Percentiles rank a stretch among this genome's conserved stretches.
phyloP scores from a whole-genome alignment of 1,284 basidiomycete genomes.

The Cutaneotrichosporon curvatum region DNA sequence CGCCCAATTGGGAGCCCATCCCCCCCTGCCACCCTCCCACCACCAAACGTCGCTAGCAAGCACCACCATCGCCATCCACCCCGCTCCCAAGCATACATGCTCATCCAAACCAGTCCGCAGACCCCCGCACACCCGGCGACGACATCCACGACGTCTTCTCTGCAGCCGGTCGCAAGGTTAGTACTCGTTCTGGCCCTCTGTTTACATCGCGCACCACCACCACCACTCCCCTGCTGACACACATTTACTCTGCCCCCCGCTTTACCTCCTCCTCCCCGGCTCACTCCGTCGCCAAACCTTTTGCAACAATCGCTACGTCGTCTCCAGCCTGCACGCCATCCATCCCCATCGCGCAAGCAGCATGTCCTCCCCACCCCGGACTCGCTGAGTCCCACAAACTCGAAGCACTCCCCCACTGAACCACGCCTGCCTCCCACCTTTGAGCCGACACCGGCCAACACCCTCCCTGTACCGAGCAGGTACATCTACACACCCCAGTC shows the following conservation, averaged over 20 bases:
- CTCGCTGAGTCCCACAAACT: slow-evolving; percentile 23
- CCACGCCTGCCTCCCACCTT: slow-evolving; percentile 16
- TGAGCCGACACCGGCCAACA: slow-evolving; percentile 16
- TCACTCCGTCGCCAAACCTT: not conserved
- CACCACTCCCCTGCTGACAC: slow-evolving; percentile 6
- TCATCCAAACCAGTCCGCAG: not conserved
- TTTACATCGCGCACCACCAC: not conserved
- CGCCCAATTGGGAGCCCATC: slow-evolving; percentile 2
- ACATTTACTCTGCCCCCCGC: not conserved
- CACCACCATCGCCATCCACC: not conserved
- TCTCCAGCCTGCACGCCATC: slow-evolving; percentile 1
- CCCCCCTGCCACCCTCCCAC: not conserved
- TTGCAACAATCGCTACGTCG: no score
- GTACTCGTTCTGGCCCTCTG: not conserved
- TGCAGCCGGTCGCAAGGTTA: not conserved
- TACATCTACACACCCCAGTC: slow-evolving; percentile 24
- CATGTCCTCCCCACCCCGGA: slow-evolving; percentile 24
- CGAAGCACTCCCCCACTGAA: slow-evolving; percentile 6
- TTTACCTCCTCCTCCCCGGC: no score
- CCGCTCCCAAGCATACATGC: not conserved
- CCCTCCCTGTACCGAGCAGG: slow-evolving; percentile 21
- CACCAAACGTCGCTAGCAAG: not conserved
- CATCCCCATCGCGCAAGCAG: slow-evolving; percentile 18
- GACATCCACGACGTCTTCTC: not conserved
- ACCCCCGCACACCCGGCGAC: slow-evolving; percentile 12